Conservation (phyloP, 495 filamentous ascomycete genomes). For the Xylaria cubensis region DNA sequence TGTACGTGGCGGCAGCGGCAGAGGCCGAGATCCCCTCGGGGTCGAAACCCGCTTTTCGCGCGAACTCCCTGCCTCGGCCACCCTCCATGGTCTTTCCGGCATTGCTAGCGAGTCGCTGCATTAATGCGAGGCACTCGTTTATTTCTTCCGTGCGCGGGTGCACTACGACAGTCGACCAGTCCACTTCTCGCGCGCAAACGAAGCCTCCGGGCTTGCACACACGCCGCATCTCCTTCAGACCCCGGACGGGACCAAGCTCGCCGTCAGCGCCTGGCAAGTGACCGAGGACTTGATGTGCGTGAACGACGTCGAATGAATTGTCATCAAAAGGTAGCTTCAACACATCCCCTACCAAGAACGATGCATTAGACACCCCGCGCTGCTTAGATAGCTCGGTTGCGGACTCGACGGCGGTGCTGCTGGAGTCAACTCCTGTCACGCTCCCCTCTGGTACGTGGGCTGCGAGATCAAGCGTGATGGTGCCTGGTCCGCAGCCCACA, state of each 20-base stretch:
- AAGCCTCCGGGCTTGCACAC: slow-evolving; percentile 51
- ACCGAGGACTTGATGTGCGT: slow-evolving; percentile 47
- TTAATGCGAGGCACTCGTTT: neutral
- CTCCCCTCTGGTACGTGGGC: slow-evolving; percentile 52
- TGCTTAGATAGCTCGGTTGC: slow-evolving; percentile 32
- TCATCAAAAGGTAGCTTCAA: slow-evolving; percentile 49
- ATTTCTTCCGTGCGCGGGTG: slow-evolving; percentile 7
- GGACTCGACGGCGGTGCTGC: slow-evolving; percentile 36
- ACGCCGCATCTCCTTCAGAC: slow-evolving; percentile 51
- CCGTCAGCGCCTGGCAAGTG: slow-evolving; percentile 38
- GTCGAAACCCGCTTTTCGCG: slow-evolving; percentile 18
- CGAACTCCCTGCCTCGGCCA: slow-evolving; percentile 21
- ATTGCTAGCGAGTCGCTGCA: neutral
- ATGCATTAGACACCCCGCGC: slow-evolving; percentile 50
- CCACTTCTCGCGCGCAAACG: slow-evolving; percentile 49
- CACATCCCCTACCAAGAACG: slow-evolving; percentile 56
- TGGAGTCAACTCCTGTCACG: slow-evolving; percentile 42
- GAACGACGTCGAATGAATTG: slow-evolving; percentile 62
- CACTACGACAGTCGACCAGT: slow-evolving; percentile 33
- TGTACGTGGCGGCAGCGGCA: slow-evolving; percentile 23
- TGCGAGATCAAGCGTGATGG: slow-evolving; percentile 62
- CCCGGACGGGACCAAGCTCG: slow-evolving; percentile 41
- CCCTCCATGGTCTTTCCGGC: slow-evolving; percentile 15
- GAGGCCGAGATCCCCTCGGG: slow-evolving; percentile 18
- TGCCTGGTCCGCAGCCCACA: slow-evolving; percentile 65